Conservation (phyloP, 1,284 basidiomycete species). For the Anthracocystis walkeri region DNA sequence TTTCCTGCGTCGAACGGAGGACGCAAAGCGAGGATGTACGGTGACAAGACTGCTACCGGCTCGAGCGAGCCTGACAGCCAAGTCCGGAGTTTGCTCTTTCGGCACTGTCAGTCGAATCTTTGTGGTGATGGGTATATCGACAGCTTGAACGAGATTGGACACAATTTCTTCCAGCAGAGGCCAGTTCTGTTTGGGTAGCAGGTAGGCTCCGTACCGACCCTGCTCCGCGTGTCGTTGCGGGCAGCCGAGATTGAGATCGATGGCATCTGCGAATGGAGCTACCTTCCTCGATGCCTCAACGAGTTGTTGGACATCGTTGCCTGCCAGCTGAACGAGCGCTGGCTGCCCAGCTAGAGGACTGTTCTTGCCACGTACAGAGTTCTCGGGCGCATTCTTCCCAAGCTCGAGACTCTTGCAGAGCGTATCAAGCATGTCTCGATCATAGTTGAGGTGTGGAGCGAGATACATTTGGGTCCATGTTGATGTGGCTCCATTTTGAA, state of each 20-base stretch:
- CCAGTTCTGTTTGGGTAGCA: slow-evolving; percentile 78
- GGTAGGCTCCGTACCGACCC: slow-evolving; percentile 79
- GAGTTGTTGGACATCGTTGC: slow-evolving; percentile 76
- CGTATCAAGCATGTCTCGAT: slow-evolving; percentile 35
- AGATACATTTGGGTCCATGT: slow-evolving; percentile 65
- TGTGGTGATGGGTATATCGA: slow-evolving; percentile 74
- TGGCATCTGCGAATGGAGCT: slow-evolving; percentile 74
- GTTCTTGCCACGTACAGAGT: slow-evolving; percentile 3
- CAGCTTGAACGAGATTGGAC: slow-evolving; percentile 70
- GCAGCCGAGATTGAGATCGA: slow-evolving; percentile 77
- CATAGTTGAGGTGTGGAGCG: slow-evolving; percentile 26
- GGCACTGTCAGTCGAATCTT: slow-evolving; percentile 74
- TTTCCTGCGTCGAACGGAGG: slow-evolving; percentile 76
- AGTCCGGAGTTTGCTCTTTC: slow-evolving; percentile 73
- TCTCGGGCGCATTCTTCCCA: slow-evolving; percentile 35
- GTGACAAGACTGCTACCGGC: slow-evolving; percentile 78
- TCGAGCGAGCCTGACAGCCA: slow-evolving; percentile 75
- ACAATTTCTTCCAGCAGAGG: slow-evolving; percentile 76
- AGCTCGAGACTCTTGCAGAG: slow-evolving; percentile 41
- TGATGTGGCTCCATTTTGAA: slow-evolving; percentile 57
- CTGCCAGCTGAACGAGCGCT: slow-evolving; percentile 77
- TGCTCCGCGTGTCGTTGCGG: slow-evolving; percentile 78
- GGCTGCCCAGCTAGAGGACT: slow-evolving; percentile 8
- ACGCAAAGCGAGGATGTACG: slow-evolving; percentile 79
- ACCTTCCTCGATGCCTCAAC: slow-evolving; percentile 76